These are phyloP conservation scores for Trypanosoma caninum DNA, from an alignment of 208 protist genomes.

Conservation along the genomic window DNA sequence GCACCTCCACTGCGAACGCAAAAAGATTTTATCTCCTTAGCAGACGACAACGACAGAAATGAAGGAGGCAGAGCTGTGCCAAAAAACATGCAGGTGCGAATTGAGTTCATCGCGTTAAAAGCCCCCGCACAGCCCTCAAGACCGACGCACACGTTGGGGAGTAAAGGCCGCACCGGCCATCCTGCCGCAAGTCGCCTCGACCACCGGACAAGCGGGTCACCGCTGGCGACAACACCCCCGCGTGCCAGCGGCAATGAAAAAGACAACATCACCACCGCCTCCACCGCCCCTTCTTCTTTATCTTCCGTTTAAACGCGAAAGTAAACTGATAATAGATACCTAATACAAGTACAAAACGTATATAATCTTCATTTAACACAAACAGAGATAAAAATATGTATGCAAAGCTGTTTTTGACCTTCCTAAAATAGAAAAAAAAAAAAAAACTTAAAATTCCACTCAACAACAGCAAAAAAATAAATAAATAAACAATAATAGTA, in stretches of 20 bases:
- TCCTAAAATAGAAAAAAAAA: too few relatives aligned
- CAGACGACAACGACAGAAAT: constrained; percentile 46
- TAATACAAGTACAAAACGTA: too few relatives aligned
- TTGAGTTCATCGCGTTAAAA: constrained; percentile 85
- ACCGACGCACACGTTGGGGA: constrained; percentile 44
- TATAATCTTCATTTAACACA: too few relatives aligned
- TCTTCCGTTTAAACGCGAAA: constrained; percentile 9
- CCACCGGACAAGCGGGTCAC: constrained; percentile 77
- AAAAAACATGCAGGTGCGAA: constrained; percentile 80
- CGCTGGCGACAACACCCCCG: constrained; percentile 22
- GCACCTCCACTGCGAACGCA: constrained; percentile 8
- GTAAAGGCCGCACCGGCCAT: constrained; percentile 11
- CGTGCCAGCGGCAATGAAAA: too few relatives aligned
- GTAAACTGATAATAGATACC: too few relatives aligned
- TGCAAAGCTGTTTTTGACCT: neutral
- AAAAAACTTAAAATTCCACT: neutral
- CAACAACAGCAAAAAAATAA: constrained; percentile 9
- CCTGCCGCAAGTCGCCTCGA: constrained; percentile 40
- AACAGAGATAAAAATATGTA: too few relatives aligned
- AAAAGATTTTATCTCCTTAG: constrained; percentile 54
- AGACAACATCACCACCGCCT: too few relatives aligned
- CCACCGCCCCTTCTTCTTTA: constrained; percentile 13
- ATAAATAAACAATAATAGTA: neutral
- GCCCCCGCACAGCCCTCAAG: constrained; percentile 77
- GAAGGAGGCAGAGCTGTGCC: constrained; percentile 47